A percentile compares a stretch with the other conserved stretches of the same genome.
Conservation (phyloP, 179 eudicot species). For the Gypsophila paniculata region DNA sequence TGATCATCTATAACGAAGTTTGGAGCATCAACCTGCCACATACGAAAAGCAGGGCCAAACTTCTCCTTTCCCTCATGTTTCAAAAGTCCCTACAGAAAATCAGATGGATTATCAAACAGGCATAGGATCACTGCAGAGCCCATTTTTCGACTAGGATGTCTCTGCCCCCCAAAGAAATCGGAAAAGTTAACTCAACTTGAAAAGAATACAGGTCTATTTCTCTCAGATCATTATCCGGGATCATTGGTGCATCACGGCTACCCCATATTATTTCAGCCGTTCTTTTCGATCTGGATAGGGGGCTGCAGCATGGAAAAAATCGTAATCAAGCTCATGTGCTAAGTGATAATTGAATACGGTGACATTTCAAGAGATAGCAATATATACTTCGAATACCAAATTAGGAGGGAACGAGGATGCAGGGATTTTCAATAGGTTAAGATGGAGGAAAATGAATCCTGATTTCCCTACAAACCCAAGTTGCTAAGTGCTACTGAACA, state of each 20-base stretch:
- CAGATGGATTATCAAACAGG: slow-evolving; percentile 24
- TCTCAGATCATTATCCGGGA: slow-evolving; percentile 72
- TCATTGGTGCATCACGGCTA: slow-evolving; percentile 59
- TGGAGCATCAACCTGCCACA: slow-evolving; percentile 71
- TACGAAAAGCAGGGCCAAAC: slow-evolving; percentile 51
- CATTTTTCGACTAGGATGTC: neutral
- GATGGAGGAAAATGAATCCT: too few relatives aligned
- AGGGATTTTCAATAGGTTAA: too few relatives aligned
- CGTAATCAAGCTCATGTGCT: slow-evolving; percentile 1
- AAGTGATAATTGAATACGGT: neutral
- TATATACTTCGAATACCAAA: too few relatives aligned
- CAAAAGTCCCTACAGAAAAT: slow-evolving; percentile 70
- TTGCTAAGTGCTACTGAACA: too few relatives aligned
- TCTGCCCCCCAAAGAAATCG: slow-evolving; percentile 2
- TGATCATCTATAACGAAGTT: slow-evolving; percentile 79
- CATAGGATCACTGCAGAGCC: slow-evolving; percentile 3
- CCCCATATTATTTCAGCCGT: slow-evolving; percentile 94
- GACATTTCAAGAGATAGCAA: too few relatives aligned
- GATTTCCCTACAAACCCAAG: too few relatives aligned
- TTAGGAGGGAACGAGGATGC: too few relatives aligned
- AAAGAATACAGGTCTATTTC: slow-evolving; percentile 95
- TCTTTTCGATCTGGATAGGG: slow-evolving; percentile 73
- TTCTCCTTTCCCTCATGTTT: slow-evolving; percentile 78
- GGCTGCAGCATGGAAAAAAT: slow-evolving; percentile 45
- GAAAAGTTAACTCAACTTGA: slow-evolving; percentile 61